Conservation (phyloP, 208 protist genomes). For the Crithidia brevicula region DNA sequence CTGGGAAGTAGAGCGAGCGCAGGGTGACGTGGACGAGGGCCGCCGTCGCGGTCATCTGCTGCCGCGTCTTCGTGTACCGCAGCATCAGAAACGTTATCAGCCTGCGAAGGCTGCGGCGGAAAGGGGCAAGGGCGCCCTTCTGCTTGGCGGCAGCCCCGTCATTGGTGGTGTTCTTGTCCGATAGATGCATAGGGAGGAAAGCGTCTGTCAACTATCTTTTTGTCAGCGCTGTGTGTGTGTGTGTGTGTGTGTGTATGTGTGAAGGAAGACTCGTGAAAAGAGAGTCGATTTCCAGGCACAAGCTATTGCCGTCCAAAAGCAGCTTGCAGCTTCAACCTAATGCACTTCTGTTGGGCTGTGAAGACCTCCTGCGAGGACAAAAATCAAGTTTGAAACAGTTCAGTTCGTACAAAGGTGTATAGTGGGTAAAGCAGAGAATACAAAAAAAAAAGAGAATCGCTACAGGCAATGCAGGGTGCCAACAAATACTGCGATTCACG, state of each 20-base stretch:
- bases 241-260: not conserved
- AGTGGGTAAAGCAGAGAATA: not conserved
- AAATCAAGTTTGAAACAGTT: too few species aligned
- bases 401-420: constrained; percentile 6
- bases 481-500: too few species aligned
- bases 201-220: too few species aligned
- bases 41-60: constrained; percentile 12
- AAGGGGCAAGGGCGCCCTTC: not conserved
- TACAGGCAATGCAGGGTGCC: too few species aligned
- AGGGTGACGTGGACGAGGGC: constrained; percentile 48
- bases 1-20: constrained; percentile 73
- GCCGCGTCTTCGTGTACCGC: constrained; percentile 12
- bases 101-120: constrained; percentile 7
- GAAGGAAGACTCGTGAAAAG: not conserved
- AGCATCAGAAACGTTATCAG: constrained; percentile 1
- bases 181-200: not conserved
- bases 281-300: too few species aligned
- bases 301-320: too few species aligned
- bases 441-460: constrained; percentile 8
- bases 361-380: too few species aligned
- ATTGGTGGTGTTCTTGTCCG: not conserved
- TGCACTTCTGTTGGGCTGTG: too few species aligned
- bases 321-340: too few species aligned
- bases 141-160: not conserved
- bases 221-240: not conserved